Base-by-base conservation (phyloP, 352 stramenopile genomes). In the Globisporangium cylindrosporum region DNA sequence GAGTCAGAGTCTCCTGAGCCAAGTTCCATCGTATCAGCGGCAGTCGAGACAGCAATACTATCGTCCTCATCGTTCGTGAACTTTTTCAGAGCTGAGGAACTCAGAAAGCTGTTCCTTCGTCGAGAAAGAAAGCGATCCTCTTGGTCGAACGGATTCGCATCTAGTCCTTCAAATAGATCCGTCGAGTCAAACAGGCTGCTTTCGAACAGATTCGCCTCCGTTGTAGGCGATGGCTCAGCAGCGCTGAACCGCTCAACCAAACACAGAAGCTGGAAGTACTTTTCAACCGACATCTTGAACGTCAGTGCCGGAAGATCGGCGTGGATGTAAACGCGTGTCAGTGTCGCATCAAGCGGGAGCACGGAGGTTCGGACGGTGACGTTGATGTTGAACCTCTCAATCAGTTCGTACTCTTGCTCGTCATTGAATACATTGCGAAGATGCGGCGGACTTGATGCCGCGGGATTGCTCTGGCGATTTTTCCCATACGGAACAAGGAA, bases 381-480 rank as follows among this genome's bases (percentile, higher is more conserved):
- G 69, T 94, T 95, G 66, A 96, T 94, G 68, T 86, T 93, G 71
- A 96, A 95, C 9, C 84, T 83, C 58, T 96, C 86, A 8, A 96
- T 62, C 29, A 96, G 65, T 49, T 94, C 88, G 66, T 90, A 91
- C 20, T 93, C 79, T 68, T 89, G 73, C 32, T 88, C 78, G 48
- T 81, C 71, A 25, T 85, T 70, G 57, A 80, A 85, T 3, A 72
- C 71, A 63, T 79, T 66, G n/a, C 61, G 62, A 22, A 81, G 71
- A 34, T 87, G 83, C 14, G 73, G 69, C 49, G 79, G 77, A 32
- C 84, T 70, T 38, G 66, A 20, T 25, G 27, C 34, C 10, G 55
- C 38, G 3, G 61, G 62, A 32, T 65, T 61, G 10, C 15, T 56
- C 24, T 66, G 59, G 9, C 66, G 48, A n/a, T 64, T 75, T 34